Conservation (phyloP, 1,284 basidiomycete genomes). For the Pulchroboletus neoregius region DNA sequence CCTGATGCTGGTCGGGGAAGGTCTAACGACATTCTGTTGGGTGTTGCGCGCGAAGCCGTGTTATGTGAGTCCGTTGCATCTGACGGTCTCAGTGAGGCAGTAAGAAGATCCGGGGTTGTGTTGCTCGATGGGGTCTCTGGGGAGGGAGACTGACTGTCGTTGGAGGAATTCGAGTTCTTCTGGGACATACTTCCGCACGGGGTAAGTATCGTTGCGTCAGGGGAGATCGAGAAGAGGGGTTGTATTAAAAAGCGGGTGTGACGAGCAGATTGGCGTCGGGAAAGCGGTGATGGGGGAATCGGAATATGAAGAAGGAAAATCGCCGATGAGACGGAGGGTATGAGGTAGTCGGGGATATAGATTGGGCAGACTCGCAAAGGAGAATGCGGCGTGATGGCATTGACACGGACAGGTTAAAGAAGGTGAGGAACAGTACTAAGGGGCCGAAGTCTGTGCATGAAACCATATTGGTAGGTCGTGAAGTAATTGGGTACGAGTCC, state of each 20-base stretch:
- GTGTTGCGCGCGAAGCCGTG: conserved; percentile 41
- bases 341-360: conserved; percentile 31
- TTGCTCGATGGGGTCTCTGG: conserved; percentile 38
- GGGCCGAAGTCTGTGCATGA: conserved; percentile 34
- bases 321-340: conserved; percentile 20
- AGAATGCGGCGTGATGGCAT: conserved; percentile 35
- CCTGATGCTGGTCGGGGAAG: conserved; percentile 50
- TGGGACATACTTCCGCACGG: conserved; percentile 22
- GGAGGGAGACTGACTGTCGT: conserved; percentile 45
- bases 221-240: conserved; percentile 14
- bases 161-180: conserved; percentile 32
- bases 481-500: conserved; percentile 30
- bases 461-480: conserved; percentile 31
- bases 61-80: conserved; percentile 42
- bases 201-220: conserved; percentile 17
- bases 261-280: conserved; percentile 20
- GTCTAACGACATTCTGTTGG: conserved; percentile 47
- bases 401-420: conserved; percentile 30
- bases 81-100: conserved; percentile 34
- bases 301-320: conserved; percentile 26
- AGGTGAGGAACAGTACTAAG: conserved; percentile 26
- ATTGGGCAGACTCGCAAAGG: conserved; percentile 28
- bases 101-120: conserved; percentile 40
- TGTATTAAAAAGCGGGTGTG: conserved; percentile 25
- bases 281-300: conserved; percentile 26